Conservation (phyloP, 768 basidiomycete species). For the Boletellus sp. region DNA sequence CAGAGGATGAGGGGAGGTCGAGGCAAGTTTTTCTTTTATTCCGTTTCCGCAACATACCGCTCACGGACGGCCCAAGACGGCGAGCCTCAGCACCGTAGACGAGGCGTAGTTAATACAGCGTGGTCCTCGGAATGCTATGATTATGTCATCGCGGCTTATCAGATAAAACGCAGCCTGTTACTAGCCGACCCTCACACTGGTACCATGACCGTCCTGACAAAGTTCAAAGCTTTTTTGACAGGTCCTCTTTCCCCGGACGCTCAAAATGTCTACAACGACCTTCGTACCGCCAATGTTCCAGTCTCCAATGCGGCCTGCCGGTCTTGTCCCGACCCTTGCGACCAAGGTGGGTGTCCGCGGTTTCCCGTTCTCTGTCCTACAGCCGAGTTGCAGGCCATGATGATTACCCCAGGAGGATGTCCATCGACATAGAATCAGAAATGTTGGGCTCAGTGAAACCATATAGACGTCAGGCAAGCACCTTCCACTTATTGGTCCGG, state of each 20-base stretch:
- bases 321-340: constrained; percentile 73
- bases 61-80: not conserved
- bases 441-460: constrained; percentile 87
- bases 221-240: constrained; percentile 20
- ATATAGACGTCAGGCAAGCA: constrained; percentile 73
- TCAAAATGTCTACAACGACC: constrained; percentile 43
- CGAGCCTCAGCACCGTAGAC: not conserved
- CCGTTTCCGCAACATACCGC: not conserved
- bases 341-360: constrained; percentile 46
- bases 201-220: constrained; percentile 27
- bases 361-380: constrained; percentile 27
- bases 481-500: not conserved
- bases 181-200: not conserved
- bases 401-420: constrained; percentile 68
- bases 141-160: constrained; percentile 3
- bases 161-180: not conserved
- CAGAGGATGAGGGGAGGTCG: not conserved
- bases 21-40: constrained; percentile 4
- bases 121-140: too few relatives aligned
- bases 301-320: constrained; percentile 66
- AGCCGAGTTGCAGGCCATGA: constrained; percentile 53
- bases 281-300: constrained; percentile 60
- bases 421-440: constrained; percentile 72
- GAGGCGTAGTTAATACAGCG: too few relatives aligned
- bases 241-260: constrained; percentile 27